Percentiles rank a stretch among this genome's conserved stretches.
Evolutionary conservation across 1,284 basidiomycete genomes (phyloP).

Genomic region (Puccinia horiana): DNA sequence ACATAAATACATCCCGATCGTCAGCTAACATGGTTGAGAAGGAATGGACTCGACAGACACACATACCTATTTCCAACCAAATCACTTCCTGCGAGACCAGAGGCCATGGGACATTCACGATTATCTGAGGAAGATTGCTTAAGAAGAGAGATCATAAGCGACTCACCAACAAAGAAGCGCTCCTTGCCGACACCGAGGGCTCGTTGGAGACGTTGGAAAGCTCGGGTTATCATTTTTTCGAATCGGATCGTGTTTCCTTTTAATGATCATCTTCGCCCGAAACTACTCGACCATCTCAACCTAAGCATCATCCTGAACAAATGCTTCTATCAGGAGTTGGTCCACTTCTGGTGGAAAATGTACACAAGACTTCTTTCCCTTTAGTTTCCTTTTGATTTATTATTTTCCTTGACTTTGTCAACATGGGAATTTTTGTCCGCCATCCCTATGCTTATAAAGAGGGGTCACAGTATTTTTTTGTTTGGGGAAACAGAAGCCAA

Average conservation of each 20-base stretch:
- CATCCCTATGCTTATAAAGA: too few species aligned
- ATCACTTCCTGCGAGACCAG: constrained; percentile 22
- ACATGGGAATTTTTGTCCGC: too few species aligned
- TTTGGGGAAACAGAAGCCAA: too few species aligned
- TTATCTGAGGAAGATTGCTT: not conserved
- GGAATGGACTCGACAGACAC: not conserved
- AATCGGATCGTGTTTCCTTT: not conserved
- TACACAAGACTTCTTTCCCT: too few species aligned
- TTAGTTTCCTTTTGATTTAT: too few species aligned
- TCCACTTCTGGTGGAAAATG: too few species aligned
- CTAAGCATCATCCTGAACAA: not conserved
- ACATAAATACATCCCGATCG: not conserved
- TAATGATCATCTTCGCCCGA: too few species aligned
- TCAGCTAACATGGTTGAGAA: not conserved
- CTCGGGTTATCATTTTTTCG: constrained; percentile 1
- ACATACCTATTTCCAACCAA: constrained; percentile 44
- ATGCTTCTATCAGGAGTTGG: not conserved
- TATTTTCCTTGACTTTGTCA: too few species aligned
- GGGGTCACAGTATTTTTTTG: too few species aligned
- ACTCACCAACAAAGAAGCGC: constrained; percentile 33
- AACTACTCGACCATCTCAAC: not conserved
- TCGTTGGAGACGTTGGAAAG: constrained; percentile 12
- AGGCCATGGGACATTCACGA: too few species aligned
- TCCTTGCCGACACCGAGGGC: constrained; percentile 32
- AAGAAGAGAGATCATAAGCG: not conserved